Evolutionary conservation across 306 rosid species (phyloP), one percentile per base, ranked within the genome.

Genomic region (Quercus parvula): DNA sequence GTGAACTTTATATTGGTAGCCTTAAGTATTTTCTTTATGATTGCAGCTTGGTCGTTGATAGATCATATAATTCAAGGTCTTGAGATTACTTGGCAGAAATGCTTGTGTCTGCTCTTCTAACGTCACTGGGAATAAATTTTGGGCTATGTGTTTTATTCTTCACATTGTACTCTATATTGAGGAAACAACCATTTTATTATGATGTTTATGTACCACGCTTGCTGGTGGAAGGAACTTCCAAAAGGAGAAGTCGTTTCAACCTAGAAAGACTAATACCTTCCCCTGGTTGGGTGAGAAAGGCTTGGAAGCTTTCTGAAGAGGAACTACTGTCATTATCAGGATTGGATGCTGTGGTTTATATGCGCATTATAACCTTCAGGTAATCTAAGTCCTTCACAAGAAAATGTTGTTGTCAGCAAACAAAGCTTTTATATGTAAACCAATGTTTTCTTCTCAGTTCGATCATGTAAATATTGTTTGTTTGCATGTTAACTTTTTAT

Each of bases 221-320:
- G 83, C 77, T 95, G 70, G 92, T 85, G 7, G 88, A 90, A 61
- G 99, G 99, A 62, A 89, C 82, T 22, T 88, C 89, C 17, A 84
- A 80, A 56, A 77, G 79, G 74, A 80, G 79, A 57, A 86, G 83
- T 75, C 41, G 14, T 81, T 93, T 93, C 91, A 87, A 87, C 75
- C 76, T 95, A 4, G 99, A 91, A 81, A 85, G 98, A 82, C 80
- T 93, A 25, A 81, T 93, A 66, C 99, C 98, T 77, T 95, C 98
- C 22, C 68, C 97, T 31, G 86, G 87, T 73, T 95, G 98, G 98
- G 78, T 95, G 46, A 83, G 84, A 57, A 79, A 76, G 49, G 97
- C 99, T 0, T 95, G 94, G 97, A 85, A 73, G 70, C 91, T 95
- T 78, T 78, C 99, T 35, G 99, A 95, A 80, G 99, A 93, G 55